Conservation (phyloP, 345 rosid genomes). For the Capsella bursapastoris region DNA sequence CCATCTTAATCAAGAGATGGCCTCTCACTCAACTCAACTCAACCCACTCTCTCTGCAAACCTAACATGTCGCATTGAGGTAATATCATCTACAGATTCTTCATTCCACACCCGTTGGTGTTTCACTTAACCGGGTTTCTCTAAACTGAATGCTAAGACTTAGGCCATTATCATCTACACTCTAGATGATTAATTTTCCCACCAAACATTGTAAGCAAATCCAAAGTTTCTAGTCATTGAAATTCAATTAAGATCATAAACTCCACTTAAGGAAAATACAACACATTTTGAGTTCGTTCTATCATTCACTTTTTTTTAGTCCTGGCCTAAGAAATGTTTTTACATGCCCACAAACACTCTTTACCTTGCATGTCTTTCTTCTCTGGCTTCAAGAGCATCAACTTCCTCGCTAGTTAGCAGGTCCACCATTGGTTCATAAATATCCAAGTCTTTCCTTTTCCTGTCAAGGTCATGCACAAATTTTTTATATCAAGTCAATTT, state of each 20-base stretch:
- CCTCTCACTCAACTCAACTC: slow-evolving; percentile 24
- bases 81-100: slow-evolving; percentile 23
- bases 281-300: slow-evolving; percentile 21
- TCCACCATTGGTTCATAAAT: slow-evolving; percentile 78
- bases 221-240: too few species aligned
- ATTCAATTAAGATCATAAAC: background rate
- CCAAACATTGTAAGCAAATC: background rate
- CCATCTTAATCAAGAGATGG: slow-evolving; percentile 40
- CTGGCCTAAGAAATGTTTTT: slow-evolving; percentile 11
- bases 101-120: slow-evolving; percentile 29
- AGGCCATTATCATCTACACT: background rate
- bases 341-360: slow-evolving; percentile 22
- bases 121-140: slow-evolving; percentile 14
- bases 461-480: slow-evolving; percentile 42
- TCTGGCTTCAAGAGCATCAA: slow-evolving; percentile 84
- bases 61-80: slow-evolving; percentile 36
- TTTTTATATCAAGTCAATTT: slow-evolving; percentile 11
- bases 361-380: slow-evolving; percentile 66
- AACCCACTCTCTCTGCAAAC: slow-evolving; percentile 16
- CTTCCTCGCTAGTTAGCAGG: slow-evolving; percentile 77
- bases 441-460: slow-evolving; percentile 97
- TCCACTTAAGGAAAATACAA: slow-evolving; percentile 29
- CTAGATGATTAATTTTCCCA: slow-evolving; percentile 16
- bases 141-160: background rate
- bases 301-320: background rate